phyloP scores from a whole-genome alignment of 2,329 filamentous ascomycete genomes.

The Elsinoe arachidis region DNA sequence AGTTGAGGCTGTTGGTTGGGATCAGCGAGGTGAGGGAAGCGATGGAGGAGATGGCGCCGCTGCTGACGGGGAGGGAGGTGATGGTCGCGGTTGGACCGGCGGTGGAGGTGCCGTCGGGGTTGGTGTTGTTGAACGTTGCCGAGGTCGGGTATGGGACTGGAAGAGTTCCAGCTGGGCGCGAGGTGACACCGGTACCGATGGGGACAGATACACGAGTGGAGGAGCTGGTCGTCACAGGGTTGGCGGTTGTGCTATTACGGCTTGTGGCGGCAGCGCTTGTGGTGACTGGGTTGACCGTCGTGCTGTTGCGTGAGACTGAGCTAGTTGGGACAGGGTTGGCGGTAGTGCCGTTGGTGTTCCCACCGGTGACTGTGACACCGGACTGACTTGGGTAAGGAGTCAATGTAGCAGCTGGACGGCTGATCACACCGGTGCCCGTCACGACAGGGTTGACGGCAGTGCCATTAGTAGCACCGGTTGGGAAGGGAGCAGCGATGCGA shows the following conservation, averaged over 20 bases:
- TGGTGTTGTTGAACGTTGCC: constrained; percentile 8
- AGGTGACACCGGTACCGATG: constrained; percentile 10
- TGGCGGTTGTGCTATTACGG: constrained; percentile 4
- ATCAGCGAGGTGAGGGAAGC: constrained; percentile 13
- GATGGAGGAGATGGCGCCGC: background rate
- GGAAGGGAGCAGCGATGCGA: background rate
- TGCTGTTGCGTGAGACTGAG: no score
- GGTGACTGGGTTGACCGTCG: constrained; percentile 9
- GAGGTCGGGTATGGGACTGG: background rate
- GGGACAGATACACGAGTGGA: background rate
- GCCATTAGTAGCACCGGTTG: background rate
- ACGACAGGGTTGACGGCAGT: constrained; percentile 9
- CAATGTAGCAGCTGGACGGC: background rate
- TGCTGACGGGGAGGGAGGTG: constrained; percentile 1
- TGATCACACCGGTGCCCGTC: background rate
- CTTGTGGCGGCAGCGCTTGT: constrained; percentile 1
- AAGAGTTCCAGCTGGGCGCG: background rate
- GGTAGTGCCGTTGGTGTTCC: background rate
- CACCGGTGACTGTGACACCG: background rate
- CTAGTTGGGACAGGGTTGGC: constrained; percentile 9
- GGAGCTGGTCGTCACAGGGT: constrained; percentile 10
- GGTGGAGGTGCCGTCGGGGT: constrained; percentile 8
- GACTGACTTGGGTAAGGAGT: background rate
- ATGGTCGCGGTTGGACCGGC: background rate
- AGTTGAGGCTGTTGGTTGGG: constrained; percentile 14